A percentile compares a stretch with the other conserved stretches of the same genome.
phyloP scores from a whole-genome alignment of 768 basidiomycete genomes.

The Candolleomyces eurysporus region DNA sequence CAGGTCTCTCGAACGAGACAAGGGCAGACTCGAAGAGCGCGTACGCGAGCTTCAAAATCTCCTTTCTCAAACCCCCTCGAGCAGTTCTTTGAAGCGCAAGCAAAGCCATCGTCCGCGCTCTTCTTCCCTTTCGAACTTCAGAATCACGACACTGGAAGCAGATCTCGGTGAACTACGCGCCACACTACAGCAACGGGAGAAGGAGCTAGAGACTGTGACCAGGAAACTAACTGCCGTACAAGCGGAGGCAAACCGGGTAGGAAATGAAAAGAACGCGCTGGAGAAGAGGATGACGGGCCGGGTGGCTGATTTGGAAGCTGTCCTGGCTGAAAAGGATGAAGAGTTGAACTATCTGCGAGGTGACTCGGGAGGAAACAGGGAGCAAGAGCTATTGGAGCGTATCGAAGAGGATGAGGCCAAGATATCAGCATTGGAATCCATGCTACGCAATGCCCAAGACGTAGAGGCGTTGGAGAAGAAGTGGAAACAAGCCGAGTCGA shows the following conservation, averaged over 20 bases:
- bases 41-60: slow-evolving; percentile 57
- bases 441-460: slow-evolving; percentile 41
- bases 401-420: slow-evolving; percentile 75
- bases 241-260: slow-evolving; percentile 45
- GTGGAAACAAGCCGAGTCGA: slow-evolving; percentile 35
- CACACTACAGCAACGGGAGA: slow-evolving; percentile 42
- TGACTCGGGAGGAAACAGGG: slow-evolving; percentile 44
- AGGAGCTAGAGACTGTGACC: slow-evolving; percentile 37
- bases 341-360: slow-evolving; percentile 49
- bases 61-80: slow-evolving; percentile 32
- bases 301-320: slow-evolving; percentile 40
- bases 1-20: slow-evolving; percentile 56
- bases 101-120: slow-evolving; percentile 48
- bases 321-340: slow-evolving; percentile 55
- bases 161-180: slow-evolving; percentile 50
- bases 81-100: slow-evolving; percentile 30
- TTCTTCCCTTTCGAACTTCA: slow-evolving; percentile 55
- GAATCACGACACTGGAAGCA: slow-evolving; percentile 50
- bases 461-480: slow-evolving; percentile 38
- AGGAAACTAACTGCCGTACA: slow-evolving; percentile 51
- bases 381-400: slow-evolving; percentile 59
- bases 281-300: slow-evolving; percentile 47
- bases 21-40: slow-evolving; percentile 51
- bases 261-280: slow-evolving; percentile 58
- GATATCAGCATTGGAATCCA: slow-evolving; percentile 53